These are phyloP conservation scores for Aspergillus clavatus DNA, from an alignment of 2,329 filamentous ascomycete genomes.

Conservation along the genomic window DNA sequence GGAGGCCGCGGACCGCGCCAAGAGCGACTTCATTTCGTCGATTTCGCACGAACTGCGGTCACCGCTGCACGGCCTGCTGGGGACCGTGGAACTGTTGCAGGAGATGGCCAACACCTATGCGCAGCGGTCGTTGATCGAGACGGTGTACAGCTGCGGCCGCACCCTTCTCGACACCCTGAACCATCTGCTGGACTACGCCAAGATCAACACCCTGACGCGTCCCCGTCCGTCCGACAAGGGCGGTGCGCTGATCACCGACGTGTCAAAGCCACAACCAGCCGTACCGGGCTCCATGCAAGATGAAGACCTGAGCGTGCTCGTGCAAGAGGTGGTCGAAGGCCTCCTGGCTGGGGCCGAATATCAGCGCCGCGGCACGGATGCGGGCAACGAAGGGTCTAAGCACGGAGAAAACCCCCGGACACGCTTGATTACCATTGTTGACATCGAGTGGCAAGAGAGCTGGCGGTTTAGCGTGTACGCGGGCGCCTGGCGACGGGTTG, in stretches of 20 bases:
- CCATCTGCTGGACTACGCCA: slow-evolving; percentile 25
- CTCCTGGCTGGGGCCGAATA: slow-evolving; percentile 4
- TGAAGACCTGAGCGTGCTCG: slow-evolving; percentile 1
- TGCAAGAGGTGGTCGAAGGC: slow-evolving; percentile 2
- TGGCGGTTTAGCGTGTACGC: slow-evolving; percentile 6
- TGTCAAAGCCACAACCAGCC: background rate
- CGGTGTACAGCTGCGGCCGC: slow-evolving; percentile 35
- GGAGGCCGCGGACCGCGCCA: slow-evolving; percentile 22
- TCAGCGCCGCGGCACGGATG: slow-evolving; percentile 1
- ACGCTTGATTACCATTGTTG: slow-evolving; percentile 3
- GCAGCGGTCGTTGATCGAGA: slow-evolving; percentile 22
- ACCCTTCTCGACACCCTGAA: slow-evolving; percentile 39
- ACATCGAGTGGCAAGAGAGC: slow-evolving; percentile 3
- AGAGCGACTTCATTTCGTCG: slow-evolving; percentile 26
- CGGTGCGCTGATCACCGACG: background rate
- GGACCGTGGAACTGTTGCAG: slow-evolving; percentile 21
- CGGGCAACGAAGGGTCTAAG: background rate
- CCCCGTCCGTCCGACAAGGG: background rate
- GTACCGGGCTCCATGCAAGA: background rate
- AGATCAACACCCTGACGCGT: slow-evolving; percentile 16
- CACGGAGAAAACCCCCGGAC: no score
- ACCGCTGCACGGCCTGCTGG: slow-evolving; percentile 30
- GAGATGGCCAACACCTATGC: slow-evolving; percentile 18
- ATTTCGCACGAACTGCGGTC: slow-evolving; percentile 30
- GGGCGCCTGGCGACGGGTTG: slow-evolving; percentile 7